Base-by-base conservation (phyloP, 2,329 filamentous ascomycete genomes). In the Dactylellina cionopaga region DNA sequence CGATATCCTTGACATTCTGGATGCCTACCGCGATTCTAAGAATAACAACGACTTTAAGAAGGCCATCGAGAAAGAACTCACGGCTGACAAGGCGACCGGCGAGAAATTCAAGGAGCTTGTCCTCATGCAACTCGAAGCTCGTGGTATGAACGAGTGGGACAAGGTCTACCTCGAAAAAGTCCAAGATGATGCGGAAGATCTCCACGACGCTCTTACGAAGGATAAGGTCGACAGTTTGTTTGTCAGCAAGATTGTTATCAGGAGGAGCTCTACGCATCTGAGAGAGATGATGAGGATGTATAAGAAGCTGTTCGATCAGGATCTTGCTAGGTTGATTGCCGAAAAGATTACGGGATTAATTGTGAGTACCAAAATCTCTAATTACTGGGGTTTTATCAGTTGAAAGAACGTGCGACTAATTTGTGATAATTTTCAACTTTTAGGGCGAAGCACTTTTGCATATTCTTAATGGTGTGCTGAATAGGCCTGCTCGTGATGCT, bases 381-480 rank as follows among this genome's bases (percentile, higher is more conserved):
- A 41, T 17, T 11, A 10, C 41, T 55, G 25, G 58, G 46, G 65
- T 49, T 64, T 29, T 22, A 24, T 19, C 56, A 31, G 19, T 24
- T 49, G 25, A 33, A 41, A 54, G 19, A 27, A 31, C 25, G 39
- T 54, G 29, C 31, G 29, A 47, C 9, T 22, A 24, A 29, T 24
- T 24, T 27, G 17, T 37, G 44, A 29, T 17, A 15, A 49, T 43
- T 27, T 24, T 58, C 22, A 31, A 31, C 17, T 15, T 60, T 5
- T 76, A 97, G 93, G 95, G 95, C 75, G 95, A 99, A 82, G 88
- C 96, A 17, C 88, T 98, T 35, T 92, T 92, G 0, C 95, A 98
- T 81, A 92, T 98, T 76, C 89, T 99, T 78, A 97, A 98, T 81
- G 95, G 95, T 77, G 89, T 96, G 65, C 96, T 98, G 83, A 98